Conservation (phyloP, 2,329 filamentous ascomycete genomes). For the Fusarium xyrophilum region DNA sequence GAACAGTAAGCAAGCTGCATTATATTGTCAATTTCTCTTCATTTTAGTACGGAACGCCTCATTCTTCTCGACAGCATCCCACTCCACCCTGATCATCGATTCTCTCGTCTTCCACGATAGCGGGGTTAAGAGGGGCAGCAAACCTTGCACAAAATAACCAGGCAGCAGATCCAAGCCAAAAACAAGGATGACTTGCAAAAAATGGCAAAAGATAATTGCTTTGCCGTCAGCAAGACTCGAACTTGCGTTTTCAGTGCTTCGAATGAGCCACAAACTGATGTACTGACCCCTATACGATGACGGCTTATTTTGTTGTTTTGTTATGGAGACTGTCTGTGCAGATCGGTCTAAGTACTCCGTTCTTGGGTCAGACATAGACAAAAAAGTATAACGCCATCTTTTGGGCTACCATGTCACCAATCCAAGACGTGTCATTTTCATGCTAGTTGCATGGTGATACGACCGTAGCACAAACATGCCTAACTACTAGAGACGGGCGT, state of each 20-base stretch:
- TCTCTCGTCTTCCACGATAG: neutral
- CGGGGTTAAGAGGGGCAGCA: neutral
- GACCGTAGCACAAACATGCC: neutral
- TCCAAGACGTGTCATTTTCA: neutral
- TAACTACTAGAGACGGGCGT: neutral
- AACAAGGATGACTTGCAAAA: neutral
- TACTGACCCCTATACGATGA: slow-evolving; percentile 38
- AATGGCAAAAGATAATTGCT: slow-evolving; percentile 10
- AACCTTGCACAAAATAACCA: slow-evolving; percentile 6
- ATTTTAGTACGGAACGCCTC: neutral
- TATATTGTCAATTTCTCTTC: neutral
- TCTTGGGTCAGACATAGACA: accelerated
- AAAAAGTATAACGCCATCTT: neutral
- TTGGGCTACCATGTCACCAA: neutral
- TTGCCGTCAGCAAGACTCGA: slow-evolving; percentile 38
- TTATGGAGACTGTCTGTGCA: neutral
- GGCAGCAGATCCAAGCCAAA: neutral
- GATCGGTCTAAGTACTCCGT: neutral
- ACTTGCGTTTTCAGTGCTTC: slow-evolving; percentile 39
- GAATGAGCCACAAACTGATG: slow-evolving; percentile 34
- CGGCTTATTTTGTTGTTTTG: slow-evolving; percentile 13
- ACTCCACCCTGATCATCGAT: neutral
- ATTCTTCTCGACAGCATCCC: neutral
- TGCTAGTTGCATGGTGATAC: neutral
- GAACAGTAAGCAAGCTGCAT: neutral